Base-by-base conservation (phyloP, 2,329 filamentous ascomycete species). In the Curvularia verruculosa region DNA sequence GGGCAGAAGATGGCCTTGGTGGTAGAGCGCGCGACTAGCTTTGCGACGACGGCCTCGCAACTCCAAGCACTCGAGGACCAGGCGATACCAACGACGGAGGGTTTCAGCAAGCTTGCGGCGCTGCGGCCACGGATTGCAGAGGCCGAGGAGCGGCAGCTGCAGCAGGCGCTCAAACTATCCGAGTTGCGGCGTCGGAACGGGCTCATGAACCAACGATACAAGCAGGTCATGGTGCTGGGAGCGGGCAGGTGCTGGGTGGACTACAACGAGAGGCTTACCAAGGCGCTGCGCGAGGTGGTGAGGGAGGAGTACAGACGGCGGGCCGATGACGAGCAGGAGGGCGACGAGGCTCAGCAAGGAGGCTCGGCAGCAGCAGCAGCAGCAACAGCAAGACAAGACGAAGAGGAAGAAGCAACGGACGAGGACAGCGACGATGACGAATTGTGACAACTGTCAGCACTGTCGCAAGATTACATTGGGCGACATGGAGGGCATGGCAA, bases 201-300 rank as follows among this genome's bases (percentile, higher is more conserved):
- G 75, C 64, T 75, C 45, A 45, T 79, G 10, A 74, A 80, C 53
- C 74, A 76, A 74, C 75, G 60, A 34, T 96, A 91, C 89, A 92
- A 94, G 75, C 87, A 92, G 72, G 79, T 85, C 23, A 85, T 87
- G 3, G 81, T 95, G 41, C 79, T 96, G 46, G 83, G 84, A 10
- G 86, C 85, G 64, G 88, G 88, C 0, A 84, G 87, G 64, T 84
- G 84, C 56, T 88, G 92, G 79, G 89, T 88, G 21, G 86, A 89
- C 49, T 86, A 89, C 70, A 89, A 96, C 76, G 82, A 84, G 31
- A 81, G 89, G 48, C 75, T 93, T 12, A 84, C 85, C 74, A 80
- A 82, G 58, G 83, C 86, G 7, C 91, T 95, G 77, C 83, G 85
- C 52, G 80, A 81, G 8, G 80, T 94, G 2, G 82, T 86, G 71